Evolutionary conservation across 768 basidiomycete species (phyloP).

Genomic region (Suillus spraguei): DNA sequence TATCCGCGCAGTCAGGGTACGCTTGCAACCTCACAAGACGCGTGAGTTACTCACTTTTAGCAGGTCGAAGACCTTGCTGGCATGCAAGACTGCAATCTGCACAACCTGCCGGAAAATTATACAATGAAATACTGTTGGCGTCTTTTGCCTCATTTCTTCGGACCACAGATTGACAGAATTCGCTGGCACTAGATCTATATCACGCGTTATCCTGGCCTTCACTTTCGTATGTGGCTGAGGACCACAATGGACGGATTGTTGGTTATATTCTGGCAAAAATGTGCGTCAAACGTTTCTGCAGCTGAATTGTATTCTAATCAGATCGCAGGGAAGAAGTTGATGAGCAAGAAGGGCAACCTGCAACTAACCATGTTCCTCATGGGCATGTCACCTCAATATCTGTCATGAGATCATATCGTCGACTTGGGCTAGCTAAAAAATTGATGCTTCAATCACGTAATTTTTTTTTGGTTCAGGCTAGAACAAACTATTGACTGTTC

Average conservation of each 20-base stretch:
- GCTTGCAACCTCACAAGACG: neutral
- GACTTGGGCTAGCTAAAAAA: slow-evolving; percentile 92
- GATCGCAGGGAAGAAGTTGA: slow-evolving; percentile 58
- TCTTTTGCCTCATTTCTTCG: neutral
- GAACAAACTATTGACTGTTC: slow-evolving; percentile 9
- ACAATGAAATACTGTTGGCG: slow-evolving; percentile 75
- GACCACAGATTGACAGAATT: neutral
- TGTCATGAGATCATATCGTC: slow-evolving; percentile 84
- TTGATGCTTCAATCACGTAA: slow-evolving; percentile 91
- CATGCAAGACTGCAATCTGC: slow-evolving; percentile 93
- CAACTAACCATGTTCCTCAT: slow-evolving; percentile 61
- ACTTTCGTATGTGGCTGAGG: slow-evolving; percentile 91
- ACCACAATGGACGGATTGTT: slow-evolving; percentile 85
- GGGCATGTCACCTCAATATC: slow-evolving; percentile 98
- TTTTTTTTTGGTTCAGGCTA: slow-evolving; percentile 1
- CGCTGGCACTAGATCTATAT: slow-evolving; percentile 67
- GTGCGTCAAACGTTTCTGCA: slow-evolving; percentile 43
- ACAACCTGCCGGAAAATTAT: slow-evolving; percentile 93
- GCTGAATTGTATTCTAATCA: slow-evolving; percentile 27
- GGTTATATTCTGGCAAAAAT: slow-evolving; percentile 97
- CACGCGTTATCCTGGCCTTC: slow-evolving; percentile 93
- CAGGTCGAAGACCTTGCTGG: slow-evolving; percentile 87
- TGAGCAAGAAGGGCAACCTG: slow-evolving; percentile 48
- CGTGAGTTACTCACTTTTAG: slow-evolving; percentile 20
- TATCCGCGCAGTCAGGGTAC: slow-evolving; percentile 33